Percentiles rank a stretch among this genome's conserved stretches.
These are phyloP conservation scores for Trypanosoma mega DNA, from an alignment of 208 protist genomes.

Conservation along the genomic window DNA sequence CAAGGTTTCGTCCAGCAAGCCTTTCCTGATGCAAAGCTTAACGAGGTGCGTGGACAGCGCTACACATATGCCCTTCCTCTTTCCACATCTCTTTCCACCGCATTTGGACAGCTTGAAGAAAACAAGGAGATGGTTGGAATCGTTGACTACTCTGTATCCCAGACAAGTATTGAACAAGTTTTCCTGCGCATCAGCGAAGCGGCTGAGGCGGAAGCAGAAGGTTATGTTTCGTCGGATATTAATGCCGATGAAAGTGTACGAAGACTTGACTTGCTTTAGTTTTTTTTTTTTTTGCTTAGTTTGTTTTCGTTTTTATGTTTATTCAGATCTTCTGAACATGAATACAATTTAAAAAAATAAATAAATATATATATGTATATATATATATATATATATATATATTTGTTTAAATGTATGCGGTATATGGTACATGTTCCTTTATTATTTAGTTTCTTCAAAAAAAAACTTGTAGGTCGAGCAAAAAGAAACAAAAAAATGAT, in stretches of 20 bases:
- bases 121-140: constrained; percentile 39
- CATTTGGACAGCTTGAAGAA: constrained; percentile 48
- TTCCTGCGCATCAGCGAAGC: constrained; percentile 80
- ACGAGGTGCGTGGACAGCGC: constrained; percentile 38
- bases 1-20: constrained; percentile 37
- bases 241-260: background rate
- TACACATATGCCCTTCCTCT: constrained; percentile 48
- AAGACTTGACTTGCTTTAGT: background rate
- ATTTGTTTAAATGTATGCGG: background rate
- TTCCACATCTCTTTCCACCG: constrained; percentile 31
- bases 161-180: constrained; percentile 87
- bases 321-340: no score
- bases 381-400: constrained; percentile 5
- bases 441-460: no score
- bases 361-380: no score
- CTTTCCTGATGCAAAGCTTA: constrained; percentile 33
- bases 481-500: no score
- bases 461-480: no score
- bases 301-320: constrained; percentile 14
- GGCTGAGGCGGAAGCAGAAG: constrained; percentile 30
- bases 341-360: no score
- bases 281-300: constrained; percentile 4
- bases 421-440: no score
- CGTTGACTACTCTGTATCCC: constrained; percentile 71
- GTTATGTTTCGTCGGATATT: no score